Conservation (phyloP, 129 eudicot species). For the Tagetes patula region DNA sequence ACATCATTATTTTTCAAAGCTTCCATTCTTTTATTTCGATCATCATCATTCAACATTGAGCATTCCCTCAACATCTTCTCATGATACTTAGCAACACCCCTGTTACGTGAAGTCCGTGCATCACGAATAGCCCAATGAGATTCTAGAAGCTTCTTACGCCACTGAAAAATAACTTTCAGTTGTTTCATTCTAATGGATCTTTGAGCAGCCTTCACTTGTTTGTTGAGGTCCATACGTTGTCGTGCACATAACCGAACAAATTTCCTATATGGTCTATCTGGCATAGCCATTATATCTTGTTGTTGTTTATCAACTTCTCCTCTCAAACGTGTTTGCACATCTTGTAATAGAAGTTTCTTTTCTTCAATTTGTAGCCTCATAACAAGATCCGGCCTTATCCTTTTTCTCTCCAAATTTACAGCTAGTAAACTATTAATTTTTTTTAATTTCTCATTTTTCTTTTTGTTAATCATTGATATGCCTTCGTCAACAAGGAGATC, state of each 20-base stretch:
- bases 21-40: slow-evolving; percentile 88
- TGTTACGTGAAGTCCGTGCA: slow-evolving; percentile 90
- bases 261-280: slow-evolving; percentile 90
- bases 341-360: slow-evolving; percentile 67
- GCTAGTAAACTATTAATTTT: slow-evolving; percentile 78
- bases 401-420: slow-evolving; percentile 75
- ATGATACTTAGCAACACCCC: slow-evolving; percentile 97
- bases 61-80: slow-evolving; percentile 94
- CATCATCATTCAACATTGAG: slow-evolving; percentile 88
- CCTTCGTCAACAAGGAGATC: slow-evolving; percentile 78
- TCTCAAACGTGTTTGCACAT: slow-evolving; percentile 77
- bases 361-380: slow-evolving; percentile 85
- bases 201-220: slow-evolving; percentile 81
- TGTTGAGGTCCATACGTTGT: slow-evolving; percentile 78
- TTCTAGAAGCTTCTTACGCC: slow-evolving; percentile 99
- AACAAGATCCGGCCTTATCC: slow-evolving; percentile 93
- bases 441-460: slow-evolving; percentile 58
- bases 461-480: slow-evolving; percentile 52
- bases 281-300: slow-evolving; percentile 96
- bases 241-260: slow-evolving; percentile 89
- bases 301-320: slow-evolving; percentile 88
- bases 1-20: slow-evolving; percentile 98
- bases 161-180: slow-evolving; percentile 70
- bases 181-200: slow-evolving; percentile 85
- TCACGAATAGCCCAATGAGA: slow-evolving; percentile 96